A percentile compares a stretch with the other conserved stretches of the same genome.
phyloP scores from a whole-genome alignment of 352 stramenopile species.

The Pythium coloratum region DNA sequence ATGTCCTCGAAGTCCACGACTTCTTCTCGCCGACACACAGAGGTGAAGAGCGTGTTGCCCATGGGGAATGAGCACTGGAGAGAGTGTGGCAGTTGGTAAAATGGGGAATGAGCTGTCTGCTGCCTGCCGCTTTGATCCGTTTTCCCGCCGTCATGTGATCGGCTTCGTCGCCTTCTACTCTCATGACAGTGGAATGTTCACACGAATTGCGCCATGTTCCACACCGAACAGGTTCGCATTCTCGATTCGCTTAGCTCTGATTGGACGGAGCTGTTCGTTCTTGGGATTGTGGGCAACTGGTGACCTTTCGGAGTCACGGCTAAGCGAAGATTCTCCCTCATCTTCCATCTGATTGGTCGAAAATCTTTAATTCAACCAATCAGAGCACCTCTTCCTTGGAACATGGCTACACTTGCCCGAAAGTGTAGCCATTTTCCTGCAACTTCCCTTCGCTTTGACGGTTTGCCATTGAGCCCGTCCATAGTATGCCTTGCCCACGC shows the following conservation, averaged over 20 bases:
- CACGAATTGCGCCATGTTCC: neutral
- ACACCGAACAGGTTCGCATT: neutral
- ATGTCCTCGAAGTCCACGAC: constrained; percentile 36
- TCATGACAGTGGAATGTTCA: neutral
- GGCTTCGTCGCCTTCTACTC: neutral
- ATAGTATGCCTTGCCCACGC: too few species aligned
- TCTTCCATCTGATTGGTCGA: neutral
- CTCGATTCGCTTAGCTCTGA: neutral
- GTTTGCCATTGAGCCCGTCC: too few species aligned
- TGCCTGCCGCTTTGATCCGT: neutral
- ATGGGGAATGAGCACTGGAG: constrained; percentile 11
- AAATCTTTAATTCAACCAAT: neutral
- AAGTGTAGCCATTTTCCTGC: neutral
- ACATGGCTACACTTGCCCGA: neutral
- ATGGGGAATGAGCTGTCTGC: constrained; percentile 26
- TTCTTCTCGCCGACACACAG: constrained; percentile 28
- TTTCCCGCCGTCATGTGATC: neutral
- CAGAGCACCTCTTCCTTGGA: neutral
- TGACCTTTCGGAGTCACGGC: neutral
- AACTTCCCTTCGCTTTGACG: too few species aligned
- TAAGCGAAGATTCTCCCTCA: neutral
- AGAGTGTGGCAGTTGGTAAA: constrained; percentile 16
- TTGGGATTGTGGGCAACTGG: neutral
- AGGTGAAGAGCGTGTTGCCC: constrained; percentile 37
- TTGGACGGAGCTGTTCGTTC: neutral